Base-by-base conservation (phyloP, 441 rosid species). In the Omphalea diandra region DNA sequence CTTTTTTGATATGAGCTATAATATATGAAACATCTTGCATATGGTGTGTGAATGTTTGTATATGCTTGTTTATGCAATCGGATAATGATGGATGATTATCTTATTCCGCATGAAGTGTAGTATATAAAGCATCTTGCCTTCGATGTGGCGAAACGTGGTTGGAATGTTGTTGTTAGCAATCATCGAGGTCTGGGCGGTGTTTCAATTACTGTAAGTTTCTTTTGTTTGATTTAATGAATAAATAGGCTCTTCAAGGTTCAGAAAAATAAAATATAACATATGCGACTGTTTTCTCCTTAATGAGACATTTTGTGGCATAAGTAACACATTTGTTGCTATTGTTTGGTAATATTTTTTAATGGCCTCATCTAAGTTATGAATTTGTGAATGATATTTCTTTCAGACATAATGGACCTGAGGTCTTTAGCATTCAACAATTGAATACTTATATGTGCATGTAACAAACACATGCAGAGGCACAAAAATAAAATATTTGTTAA, bases 151-250 rank as follows among this genome's bases (percentile, higher is more conserved):
- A 85, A 78, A 73, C 58, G 67, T 3, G 92, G 98, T 55, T 87
- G 90, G 90, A 84, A 88, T 77, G 90, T 90, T 85, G 97, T 90
- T 83, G 85, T 93, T 32, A 79, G 88, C 85, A 93, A 90, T 75
- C 98, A 93, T 77, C 78, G 94, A 70, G 98, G 98, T 72, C 55
- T 93, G 61, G 97, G 94, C 1, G 98, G 95, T 50, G 85, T 93
- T 71, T 86, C 97, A 55, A 75, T 93, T 70, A 90, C 98, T 50
- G 95, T 90, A 74, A 90, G 97, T 77, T 65, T 33, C 68, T 65
- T 57, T 55, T 17, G 17, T 57, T 44, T 53, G 5, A 36, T 36
- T 66, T 56, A 31, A 22, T 49, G 31, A 69, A 46, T 6, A 50
- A 7, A 49, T 47, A 47, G n/a, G 29, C 26, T 53, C 14, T 32